These are phyloP conservation scores for Dactylonectria estremocensis DNA, from an alignment of 2,329 filamentous ascomycete genomes.

Conservation along the genomic window DNA sequence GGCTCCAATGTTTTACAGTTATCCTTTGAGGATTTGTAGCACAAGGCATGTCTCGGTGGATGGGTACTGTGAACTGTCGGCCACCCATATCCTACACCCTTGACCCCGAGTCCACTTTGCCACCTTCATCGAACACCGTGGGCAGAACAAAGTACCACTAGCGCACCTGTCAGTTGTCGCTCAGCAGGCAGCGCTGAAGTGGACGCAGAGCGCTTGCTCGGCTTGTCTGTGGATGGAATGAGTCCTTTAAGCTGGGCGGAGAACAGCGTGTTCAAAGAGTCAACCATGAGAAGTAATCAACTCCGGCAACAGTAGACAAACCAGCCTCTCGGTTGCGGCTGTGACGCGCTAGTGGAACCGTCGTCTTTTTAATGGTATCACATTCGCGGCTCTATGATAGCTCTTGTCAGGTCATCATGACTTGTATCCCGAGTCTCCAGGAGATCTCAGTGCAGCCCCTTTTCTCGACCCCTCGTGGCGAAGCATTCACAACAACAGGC, in stretches of 20 bases:
- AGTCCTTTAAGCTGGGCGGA: background rate
- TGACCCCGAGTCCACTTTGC: slow-evolving; percentile 4
- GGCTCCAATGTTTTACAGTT: background rate
- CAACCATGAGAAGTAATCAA: background rate
- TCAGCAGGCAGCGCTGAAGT: background rate
- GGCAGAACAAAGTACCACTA: background rate
- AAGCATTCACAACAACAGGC: background rate
- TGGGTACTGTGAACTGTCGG: background rate
- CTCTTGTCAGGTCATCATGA: background rate
- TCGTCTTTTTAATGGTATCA: background rate
- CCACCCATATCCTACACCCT: too few relatives aligned
- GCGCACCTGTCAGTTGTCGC: background rate
- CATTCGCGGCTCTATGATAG: background rate
- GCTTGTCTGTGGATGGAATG: background rate
- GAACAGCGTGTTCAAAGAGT: background rate
- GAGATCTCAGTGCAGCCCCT: background rate
- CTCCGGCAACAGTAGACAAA: background rate
- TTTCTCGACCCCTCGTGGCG: background rate
- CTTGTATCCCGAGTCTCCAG: background rate
- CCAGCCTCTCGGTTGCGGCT: background rate
- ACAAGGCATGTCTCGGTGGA: too few relatives aligned
- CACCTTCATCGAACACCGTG: background rate
- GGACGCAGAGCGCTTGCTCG: background rate
- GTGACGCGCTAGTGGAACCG: background rate
- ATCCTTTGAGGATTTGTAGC: too few relatives aligned